Percentiles rank a stretch among this genome's conserved stretches.
These are phyloP conservation scores for Prunus campanulata DNA, from an alignment of 306 rosid genomes.

Conservation along the genomic window DNA sequence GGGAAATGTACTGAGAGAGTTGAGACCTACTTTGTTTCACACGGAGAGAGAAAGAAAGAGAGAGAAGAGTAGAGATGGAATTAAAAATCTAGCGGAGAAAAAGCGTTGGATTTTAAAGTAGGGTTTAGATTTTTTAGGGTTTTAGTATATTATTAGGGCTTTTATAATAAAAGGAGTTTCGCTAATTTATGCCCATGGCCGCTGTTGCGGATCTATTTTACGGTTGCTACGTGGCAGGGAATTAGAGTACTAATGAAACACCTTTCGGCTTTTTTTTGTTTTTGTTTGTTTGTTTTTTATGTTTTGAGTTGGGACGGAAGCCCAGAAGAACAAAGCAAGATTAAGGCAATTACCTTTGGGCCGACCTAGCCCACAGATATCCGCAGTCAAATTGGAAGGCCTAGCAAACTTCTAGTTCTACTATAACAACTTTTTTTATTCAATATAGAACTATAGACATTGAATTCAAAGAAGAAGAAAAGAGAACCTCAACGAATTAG, in stretches of 20 bases:
- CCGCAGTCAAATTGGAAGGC: too few species aligned
- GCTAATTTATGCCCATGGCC: not conserved
- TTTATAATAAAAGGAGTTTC: not conserved
- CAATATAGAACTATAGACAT: too few species aligned
- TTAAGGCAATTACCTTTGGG: too few species aligned
- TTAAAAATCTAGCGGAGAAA: not conserved
- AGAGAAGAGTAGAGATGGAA: not conserved
- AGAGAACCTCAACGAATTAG: too few species aligned
- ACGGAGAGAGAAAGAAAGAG: not conserved
- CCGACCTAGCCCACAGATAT: too few species aligned
- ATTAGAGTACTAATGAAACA: not conserved
- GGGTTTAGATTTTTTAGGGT: slow-evolving; percentile 21
- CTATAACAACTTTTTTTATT: too few species aligned
- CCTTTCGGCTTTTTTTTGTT: not conserved
- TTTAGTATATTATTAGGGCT: not conserved
- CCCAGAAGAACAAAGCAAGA: too few species aligned
- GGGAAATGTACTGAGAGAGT: not conserved
- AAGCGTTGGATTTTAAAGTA: not conserved
- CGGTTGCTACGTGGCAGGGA: not conserved
- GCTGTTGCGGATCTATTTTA: not conserved
- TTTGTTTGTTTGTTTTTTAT: too few species aligned
- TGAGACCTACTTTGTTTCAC: not conserved
- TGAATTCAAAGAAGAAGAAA: too few species aligned
- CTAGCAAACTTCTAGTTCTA: too few species aligned
- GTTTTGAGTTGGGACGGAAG: not conserved